Evolutionary conservation across 495 filamentous ascomycete genomes (phyloP).

Genomic region (Oleoguttula mirabilis): DNA sequence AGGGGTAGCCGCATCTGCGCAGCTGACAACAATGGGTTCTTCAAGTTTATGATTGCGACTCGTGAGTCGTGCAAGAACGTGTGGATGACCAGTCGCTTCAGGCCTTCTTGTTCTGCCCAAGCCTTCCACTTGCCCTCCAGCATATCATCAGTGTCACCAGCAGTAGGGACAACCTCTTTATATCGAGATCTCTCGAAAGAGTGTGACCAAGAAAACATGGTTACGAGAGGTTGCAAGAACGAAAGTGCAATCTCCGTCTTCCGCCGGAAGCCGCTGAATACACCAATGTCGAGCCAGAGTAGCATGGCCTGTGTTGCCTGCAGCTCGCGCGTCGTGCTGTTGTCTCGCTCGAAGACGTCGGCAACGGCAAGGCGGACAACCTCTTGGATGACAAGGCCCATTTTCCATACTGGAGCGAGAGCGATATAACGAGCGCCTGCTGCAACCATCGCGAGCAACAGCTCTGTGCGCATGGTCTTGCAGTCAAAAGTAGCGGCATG

Average conservation of each 20-base stretch:
- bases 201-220: slow-evolving; percentile 28
- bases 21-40: slow-evolving; percentile 47
- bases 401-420: slow-evolving; percentile 41
- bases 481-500: slow-evolving; percentile 43
- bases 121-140: slow-evolving; percentile 45
- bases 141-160: slow-evolving; percentile 34
- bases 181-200: slow-evolving; percentile 1
- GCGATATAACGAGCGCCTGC: slow-evolving; percentile 43
- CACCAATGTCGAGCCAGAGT: slow-evolving; percentile 42
- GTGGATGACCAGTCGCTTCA: slow-evolving; percentile 41
- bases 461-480: slow-evolving; percentile 35
- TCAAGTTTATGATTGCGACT: slow-evolving; percentile 42
- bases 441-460: slow-evolving; percentile 40
- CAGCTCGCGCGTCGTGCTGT: slow-evolving; percentile 40
- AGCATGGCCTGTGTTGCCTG: slow-evolving; percentile 42
- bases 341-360: slow-evolving; percentile 44
- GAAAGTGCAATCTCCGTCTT: slow-evolving; percentile 57
- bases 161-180: slow-evolving; percentile 1
- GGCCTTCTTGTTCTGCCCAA: slow-evolving; percentile 35
- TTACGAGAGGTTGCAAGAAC: slow-evolving; percentile 39
- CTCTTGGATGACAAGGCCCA: slow-evolving; percentile 51
- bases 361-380: slow-evolving; percentile 41
- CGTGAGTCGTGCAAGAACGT: slow-evolving; percentile 46
- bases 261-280: slow-evolving; percentile 53
- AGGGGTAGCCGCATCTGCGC: slow-evolving; percentile 47